phyloP scores from a whole-genome alignment of 805 yeast species.

The Saccharomycopsis sp. region DNA sequence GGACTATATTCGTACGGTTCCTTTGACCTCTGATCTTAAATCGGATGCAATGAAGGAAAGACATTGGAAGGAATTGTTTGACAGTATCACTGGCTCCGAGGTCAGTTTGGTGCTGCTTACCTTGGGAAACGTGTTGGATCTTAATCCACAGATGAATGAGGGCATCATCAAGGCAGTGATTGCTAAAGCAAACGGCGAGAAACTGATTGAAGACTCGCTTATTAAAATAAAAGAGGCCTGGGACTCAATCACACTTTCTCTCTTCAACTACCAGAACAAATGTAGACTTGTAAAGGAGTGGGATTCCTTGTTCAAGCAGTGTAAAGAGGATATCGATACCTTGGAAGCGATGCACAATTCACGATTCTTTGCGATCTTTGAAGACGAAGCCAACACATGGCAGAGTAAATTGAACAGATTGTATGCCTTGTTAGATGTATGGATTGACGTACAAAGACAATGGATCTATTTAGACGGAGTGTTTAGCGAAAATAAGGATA shows the following conservation, averaged over 20 bases:
- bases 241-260: conserved; percentile 45
- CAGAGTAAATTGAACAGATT: conserved; percentile 50
- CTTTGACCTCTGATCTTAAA: conserved; percentile 41
- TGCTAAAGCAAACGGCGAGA: conserved; percentile 67
- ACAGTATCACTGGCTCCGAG: conserved; percentile 26
- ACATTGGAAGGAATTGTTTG: conserved; percentile 57
- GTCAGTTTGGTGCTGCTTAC: conserved; percentile 30
- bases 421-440: conserved; percentile 48
- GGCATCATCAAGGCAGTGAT: conserved; percentile 41
- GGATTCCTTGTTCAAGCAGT: conserved; percentile 51
- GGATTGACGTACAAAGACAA: conserved; percentile 84
- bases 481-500: conserved; percentile 53
- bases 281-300: conserved; percentile 60
- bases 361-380: conserved; percentile 51
- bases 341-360: conserved; percentile 69
- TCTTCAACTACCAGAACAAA: conserved; percentile 45
- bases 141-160: conserved; percentile 44
- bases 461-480: conserved; percentile 85
- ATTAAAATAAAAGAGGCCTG: conserved; percentile 47
- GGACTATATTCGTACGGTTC: conserved; percentile 32
- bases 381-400: conserved; percentile 47
- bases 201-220: conserved; percentile 53
- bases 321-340: conserved; percentile 54
- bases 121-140: conserved; percentile 56
- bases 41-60: conserved; percentile 52